Percentiles rank a stretch among this genome's conserved stretches.
Conservation (phyloP, 31 red algal genomes). For the Odonthalia washingtoniensis region DNA sequence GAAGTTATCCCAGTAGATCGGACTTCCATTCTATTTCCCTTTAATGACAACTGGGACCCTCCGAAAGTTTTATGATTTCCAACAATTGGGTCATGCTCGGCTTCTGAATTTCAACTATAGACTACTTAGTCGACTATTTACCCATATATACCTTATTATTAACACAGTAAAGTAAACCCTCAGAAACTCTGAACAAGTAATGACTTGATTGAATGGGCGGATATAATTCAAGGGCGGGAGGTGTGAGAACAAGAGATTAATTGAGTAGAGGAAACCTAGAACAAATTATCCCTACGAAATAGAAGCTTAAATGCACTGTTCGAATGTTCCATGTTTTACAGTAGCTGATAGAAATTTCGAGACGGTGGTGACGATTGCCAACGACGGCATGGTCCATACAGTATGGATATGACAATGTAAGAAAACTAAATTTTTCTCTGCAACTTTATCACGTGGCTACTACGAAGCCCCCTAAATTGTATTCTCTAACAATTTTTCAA, state of each 20-base stretch:
- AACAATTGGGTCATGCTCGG: no score
- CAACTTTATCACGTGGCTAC: background rate
- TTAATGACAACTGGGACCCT: no score
- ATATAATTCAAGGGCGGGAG: background rate
- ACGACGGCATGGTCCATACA: background rate
- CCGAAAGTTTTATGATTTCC: no score
- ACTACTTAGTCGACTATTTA: no score
- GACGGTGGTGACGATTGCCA: background rate
- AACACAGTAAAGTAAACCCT: no score
- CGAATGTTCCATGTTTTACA: background rate
- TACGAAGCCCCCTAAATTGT: background rate
- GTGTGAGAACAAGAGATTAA: conserved; percentile 12
- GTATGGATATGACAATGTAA: background rate
- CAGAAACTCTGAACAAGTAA: no score
- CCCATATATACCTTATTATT: no score
- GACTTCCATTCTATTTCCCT: no score
- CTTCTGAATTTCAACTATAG: no score
- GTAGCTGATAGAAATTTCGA: background rate
- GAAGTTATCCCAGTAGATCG: no score
- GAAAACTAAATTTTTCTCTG: background rate
- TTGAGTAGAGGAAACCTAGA: background rate
- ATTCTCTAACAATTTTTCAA: conserved; percentile 41
- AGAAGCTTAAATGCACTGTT: background rate
- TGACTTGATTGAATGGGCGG: conserved; percentile 30
- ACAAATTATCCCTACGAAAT: background rate